phyloP scores from a whole-genome alignment of 2,329 filamentous ascomycete species.

The Fusarium lyarnte region DNA sequence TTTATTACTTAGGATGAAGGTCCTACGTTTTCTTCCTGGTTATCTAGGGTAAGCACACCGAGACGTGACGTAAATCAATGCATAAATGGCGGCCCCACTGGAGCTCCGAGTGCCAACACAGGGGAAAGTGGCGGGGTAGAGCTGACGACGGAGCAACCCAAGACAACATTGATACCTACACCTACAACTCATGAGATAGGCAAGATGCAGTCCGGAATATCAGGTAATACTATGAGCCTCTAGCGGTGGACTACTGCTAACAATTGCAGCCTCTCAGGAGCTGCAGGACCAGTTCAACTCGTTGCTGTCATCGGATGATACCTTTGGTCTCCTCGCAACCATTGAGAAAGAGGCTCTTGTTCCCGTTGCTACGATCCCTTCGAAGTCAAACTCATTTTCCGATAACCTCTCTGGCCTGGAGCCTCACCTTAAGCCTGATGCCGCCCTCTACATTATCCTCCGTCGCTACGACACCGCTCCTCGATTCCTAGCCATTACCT shows the following conservation, averaged over 20 bases:
- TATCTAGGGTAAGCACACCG: slow-evolving; percentile 27
- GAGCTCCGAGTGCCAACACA: slow-evolving; percentile 30
- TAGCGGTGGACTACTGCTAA: background rate
- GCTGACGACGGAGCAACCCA: slow-evolving; percentile 34
- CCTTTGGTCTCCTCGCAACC: slow-evolving; percentile 76
- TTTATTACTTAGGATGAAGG: no score
- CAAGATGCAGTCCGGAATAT: slow-evolving; percentile 81
- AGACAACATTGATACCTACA: slow-evolving; percentile 24
- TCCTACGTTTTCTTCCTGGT: no score
- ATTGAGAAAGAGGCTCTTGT: slow-evolving; percentile 76
- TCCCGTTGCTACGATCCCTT: slow-evolving; percentile 65
- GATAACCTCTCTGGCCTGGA: slow-evolving; percentile 71
- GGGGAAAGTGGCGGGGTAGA: slow-evolving; percentile 41
- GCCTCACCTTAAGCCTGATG: slow-evolving; percentile 71
- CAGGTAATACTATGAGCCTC: slow-evolving; percentile 60
- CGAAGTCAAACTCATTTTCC: slow-evolving; percentile 66
- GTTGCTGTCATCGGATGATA: slow-evolving; percentile 68
- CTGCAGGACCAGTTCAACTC: slow-evolving; percentile 77
- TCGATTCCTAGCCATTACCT: slow-evolving; percentile 76
- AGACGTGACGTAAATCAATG: slow-evolving; percentile 5
- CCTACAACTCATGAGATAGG: slow-evolving; percentile 1
- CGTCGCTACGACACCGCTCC: slow-evolving; percentile 69
- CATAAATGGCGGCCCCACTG: slow-evolving; percentile 33
- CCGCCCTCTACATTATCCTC: slow-evolving; percentile 79
- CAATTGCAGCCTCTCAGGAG: slow-evolving; percentile 74